phyloP scores from a whole-genome alignment of 768 basidiomycete species.

The Pleurotus citrinopileatus region DNA sequence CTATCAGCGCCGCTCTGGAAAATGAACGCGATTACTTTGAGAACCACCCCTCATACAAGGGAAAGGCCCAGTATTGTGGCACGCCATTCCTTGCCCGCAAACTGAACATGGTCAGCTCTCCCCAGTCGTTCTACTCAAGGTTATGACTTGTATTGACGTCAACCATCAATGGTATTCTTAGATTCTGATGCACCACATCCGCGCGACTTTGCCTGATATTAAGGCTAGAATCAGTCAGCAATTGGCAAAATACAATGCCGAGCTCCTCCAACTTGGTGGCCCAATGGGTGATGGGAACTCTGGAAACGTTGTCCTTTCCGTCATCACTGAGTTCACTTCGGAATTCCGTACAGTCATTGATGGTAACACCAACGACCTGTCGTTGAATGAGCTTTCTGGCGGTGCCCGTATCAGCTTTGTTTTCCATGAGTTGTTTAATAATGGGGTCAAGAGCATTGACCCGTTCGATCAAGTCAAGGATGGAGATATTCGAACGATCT shows the following conservation, averaged over 20 bases:
- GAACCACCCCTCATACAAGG: constrained; percentile 88
- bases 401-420: constrained; percentile 99
- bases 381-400: constrained; percentile 95
- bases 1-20: constrained; percentile 84
- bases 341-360: constrained; percentile 98
- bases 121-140: background rate
- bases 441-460: constrained; percentile 93
- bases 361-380: constrained; percentile 94
- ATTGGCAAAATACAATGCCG: constrained; percentile 82
- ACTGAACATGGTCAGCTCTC: constrained; percentile 75
- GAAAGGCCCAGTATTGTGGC: constrained; percentile 94
- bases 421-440: constrained; percentile 98
- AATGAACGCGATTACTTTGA: constrained; percentile 93
- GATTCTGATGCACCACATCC: constrained; percentile 99
- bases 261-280: constrained; percentile 84
- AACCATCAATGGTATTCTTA: constrained; percentile 25
- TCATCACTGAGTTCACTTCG: constrained; percentile 96
- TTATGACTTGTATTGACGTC: too few species aligned
- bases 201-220: constrained; percentile 96
- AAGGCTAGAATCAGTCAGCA: constrained; percentile 93
- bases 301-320: constrained; percentile 90
- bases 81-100: constrained; percentile 96
- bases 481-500: constrained; percentile 91
- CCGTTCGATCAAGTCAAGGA: constrained; percentile 99
- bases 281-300: constrained; percentile 81